phyloP scores from a whole-genome alignment of 1,284 basidiomycete species.

The Abortiporus biennis region DNA sequence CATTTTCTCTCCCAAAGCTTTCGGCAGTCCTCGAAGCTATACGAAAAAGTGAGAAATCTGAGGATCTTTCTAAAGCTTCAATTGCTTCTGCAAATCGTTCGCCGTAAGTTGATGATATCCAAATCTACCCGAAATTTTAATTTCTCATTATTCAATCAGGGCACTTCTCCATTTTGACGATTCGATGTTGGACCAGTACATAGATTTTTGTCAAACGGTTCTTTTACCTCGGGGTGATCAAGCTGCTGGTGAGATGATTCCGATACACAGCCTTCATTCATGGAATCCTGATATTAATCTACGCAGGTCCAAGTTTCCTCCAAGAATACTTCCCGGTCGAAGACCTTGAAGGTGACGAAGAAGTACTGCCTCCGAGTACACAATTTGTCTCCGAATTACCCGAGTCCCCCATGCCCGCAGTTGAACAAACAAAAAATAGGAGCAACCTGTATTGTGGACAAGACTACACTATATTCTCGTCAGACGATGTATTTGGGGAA shows the following conservation, averaged over 20 bases:
- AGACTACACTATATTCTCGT: constrained; percentile 52
- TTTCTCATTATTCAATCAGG: constrained; percentile 30
- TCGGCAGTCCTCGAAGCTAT: constrained; percentile 48
- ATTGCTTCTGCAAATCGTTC: constrained; percentile 27
- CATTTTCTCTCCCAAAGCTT: constrained; percentile 48
- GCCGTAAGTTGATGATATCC: constrained; percentile 14
- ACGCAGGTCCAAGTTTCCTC: too few species aligned
- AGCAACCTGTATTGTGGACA: too few species aligned
- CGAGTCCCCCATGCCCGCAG: too few species aligned
- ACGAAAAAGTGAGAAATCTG: constrained; percentile 29
- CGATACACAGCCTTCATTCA: background rate
- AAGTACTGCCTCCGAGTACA: background rate
- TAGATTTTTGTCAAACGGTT: constrained; percentile 58
- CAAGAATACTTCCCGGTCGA: constrained; percentile 22
- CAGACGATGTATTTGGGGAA: constrained; percentile 52
- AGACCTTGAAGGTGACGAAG: too few species aligned
- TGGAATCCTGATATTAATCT: background rate
- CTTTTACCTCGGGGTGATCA: constrained; percentile 31
- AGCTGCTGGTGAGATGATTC: constrained; percentile 11
- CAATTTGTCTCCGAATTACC: background rate
- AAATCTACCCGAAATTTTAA: constrained; percentile 20
- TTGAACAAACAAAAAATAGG: too few species aligned
- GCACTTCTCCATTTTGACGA: constrained; percentile 49
- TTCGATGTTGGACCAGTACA: constrained; percentile 56
- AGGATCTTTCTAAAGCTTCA: constrained; percentile 24